A percentile compares a stretch with the other conserved stretches of the same genome.
Evolutionary conservation across 1,284 basidiomycete species (phyloP).

Genomic region (Sanghuangporus baumii): DNA sequence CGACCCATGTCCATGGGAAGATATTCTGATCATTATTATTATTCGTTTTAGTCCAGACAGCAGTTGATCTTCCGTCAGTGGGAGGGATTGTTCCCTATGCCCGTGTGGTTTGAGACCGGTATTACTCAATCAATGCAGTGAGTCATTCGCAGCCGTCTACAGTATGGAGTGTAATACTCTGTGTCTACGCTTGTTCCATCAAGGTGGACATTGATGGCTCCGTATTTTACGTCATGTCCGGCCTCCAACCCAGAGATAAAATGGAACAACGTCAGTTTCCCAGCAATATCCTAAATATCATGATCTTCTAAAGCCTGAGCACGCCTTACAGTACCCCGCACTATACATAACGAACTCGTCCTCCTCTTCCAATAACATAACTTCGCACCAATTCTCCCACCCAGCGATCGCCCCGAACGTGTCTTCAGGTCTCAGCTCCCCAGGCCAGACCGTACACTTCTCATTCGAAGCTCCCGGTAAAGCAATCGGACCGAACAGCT

Average conservation of each 20-base stretch:
- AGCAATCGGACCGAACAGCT: conserved; percentile 43
- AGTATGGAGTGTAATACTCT: too few relatives aligned
- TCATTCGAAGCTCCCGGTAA: conserved; percentile 54
- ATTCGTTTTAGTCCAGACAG: conserved; percentile 35
- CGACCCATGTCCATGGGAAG: background rate
- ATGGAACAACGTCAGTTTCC: conserved; percentile 35
- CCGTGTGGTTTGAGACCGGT: conserved; percentile 43
- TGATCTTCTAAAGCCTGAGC: background rate
- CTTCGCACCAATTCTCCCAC: conserved; percentile 21
- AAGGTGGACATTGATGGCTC: conserved; percentile 53
- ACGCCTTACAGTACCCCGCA: background rate
- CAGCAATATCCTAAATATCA: conserved; percentile 33
- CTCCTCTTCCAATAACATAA: conserved; percentile 18
- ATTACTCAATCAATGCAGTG: conserved; percentile 53
- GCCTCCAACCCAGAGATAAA: conserved; percentile 49
- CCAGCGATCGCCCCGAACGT: conserved; percentile 45
- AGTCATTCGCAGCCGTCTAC: background rate
- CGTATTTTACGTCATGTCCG: conserved; percentile 55
- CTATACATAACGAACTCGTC: conserved; percentile 26
- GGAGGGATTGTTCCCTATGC: conserved; percentile 58
- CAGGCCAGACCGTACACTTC: conserved; percentile 44
- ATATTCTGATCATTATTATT: background rate
- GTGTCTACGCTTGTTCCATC: background rate
- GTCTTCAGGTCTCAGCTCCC: conserved; percentile 38
- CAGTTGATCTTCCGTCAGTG: conserved; percentile 67